Evolutionary conservation across 495 filamentous ascomycete genomes (phyloP), one percentile per base, ranked within the genome.

Genomic region (Astrocystis sublimbata): DNA sequence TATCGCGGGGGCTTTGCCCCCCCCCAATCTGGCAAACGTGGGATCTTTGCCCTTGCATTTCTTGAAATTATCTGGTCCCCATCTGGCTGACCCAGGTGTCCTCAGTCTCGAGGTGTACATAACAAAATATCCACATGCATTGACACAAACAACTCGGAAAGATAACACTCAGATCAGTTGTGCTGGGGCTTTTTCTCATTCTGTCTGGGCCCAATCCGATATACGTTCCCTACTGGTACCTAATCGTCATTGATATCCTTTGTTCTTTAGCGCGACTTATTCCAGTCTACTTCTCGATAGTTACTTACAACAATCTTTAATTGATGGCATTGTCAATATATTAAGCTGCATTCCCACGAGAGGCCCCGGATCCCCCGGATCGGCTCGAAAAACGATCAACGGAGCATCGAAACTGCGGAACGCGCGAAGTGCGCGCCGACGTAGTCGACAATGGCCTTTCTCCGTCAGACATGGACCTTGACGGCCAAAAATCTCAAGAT

Each of bases 401-500:
- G 24, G 50, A 62, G 23, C 30, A 8, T 33, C 41, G 17, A 55
- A 52, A 35, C 19, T 23, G 50, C 60, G 50, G 30, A 8, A 33
- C 17, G 33, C 49, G 59, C 47, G 13, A 9, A 36, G n/a, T 30
- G 36, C 19, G 51, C 42, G 47, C 42, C 15, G 19, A 47, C 41
- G 40, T 45, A 6, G 58, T 23, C 47, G 21, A 36, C 65, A 56
- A 86, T 86, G 85, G 80, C 73, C 40, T 80, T 88, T 73, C 67
- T 85, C 51, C 76, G 82, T 26, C 92, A 94, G 75, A 87, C 84
- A 59, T 86, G 85, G 85, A 89, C 89, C 28, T 79, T 96, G 62
- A 84, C 82, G 59, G 71, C 74, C 64, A 96, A 96, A 77, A 96
- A 89, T 65, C 76, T 92, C 33, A 79, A 86, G 41, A 87, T 94